phyloP scores from a whole-genome alignment of 2,329 filamentous ascomycete genomes.

The Fusarium metavorans region DNA sequence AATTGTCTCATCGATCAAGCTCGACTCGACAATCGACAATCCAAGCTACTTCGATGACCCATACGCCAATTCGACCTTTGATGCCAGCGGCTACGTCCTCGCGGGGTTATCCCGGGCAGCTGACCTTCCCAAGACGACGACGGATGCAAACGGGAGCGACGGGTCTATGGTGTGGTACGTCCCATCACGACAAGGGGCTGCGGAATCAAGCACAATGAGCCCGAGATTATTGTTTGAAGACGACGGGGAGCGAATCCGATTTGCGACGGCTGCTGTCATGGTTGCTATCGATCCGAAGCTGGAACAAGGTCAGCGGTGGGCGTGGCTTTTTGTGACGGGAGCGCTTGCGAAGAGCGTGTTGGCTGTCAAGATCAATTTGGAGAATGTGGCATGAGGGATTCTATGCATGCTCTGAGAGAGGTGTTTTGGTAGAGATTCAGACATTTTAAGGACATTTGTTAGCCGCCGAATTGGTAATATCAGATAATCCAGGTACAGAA shows the following conservation, averaged over 20 bases:
- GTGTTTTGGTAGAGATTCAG: background rate
- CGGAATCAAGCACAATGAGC: slow-evolving; percentile 50
- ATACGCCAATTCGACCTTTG: slow-evolving; percentile 55
- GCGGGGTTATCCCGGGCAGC: slow-evolving; percentile 59
- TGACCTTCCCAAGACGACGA: slow-evolving; percentile 50
- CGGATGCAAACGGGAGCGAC: slow-evolving; percentile 53
- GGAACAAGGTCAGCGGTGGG: slow-evolving; percentile 59
- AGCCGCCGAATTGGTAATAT: too few species aligned
- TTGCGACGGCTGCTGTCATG: slow-evolving; percentile 63
- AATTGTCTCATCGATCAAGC: slow-evolving; percentile 50
- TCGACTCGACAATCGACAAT: slow-evolving; percentile 66
- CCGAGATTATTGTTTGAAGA: slow-evolving; percentile 67
- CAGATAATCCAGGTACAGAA: too few species aligned
- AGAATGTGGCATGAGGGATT: background rate
- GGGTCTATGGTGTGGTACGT: slow-evolving; percentile 60
- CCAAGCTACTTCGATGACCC: slow-evolving; percentile 69
- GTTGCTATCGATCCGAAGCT: slow-evolving; percentile 62
- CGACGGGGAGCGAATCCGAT: slow-evolving; percentile 63
- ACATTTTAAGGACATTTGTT: too few species aligned
- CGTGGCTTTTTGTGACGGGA: slow-evolving; percentile 70
- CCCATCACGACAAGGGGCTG: slow-evolving; percentile 12
- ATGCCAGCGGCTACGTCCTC: slow-evolving; percentile 66
- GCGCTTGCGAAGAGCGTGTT: background rate
- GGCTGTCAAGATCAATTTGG: background rate
- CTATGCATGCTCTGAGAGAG: background rate